Base-by-base conservation (phyloP, 345 rosid genomes). In the Zanthoxylum bungeanum region DNA sequence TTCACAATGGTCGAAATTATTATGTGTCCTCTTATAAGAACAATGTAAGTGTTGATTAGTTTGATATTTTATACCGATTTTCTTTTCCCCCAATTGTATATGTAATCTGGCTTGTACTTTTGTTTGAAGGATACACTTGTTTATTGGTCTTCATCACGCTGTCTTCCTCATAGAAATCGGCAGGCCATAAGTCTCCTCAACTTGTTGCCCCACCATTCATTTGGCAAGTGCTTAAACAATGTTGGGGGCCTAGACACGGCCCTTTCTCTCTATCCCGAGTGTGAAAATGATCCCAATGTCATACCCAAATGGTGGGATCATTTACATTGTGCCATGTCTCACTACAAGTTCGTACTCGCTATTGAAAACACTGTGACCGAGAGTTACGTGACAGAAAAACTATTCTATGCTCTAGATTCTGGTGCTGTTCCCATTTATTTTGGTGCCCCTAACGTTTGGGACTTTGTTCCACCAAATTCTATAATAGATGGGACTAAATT, bases 61-160 rank as follows among this genome's bases (percentile, higher is more conserved):
- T 50, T 49, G 42, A 52, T 31, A 25, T 30, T 37, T 56, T 49
- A 59, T 3, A 16, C 9, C 37, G 37, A 46, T 59, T 19, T 65
- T 22, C 44, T 22, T 56, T 65, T 19, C 46, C 40, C 5, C 12
- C 47, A n/a, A 42, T 57, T 21, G 14, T 72, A 31, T 42, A 37
- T 40, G 66, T 70, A 6, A 76, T 58, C 33, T 44, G 49, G 16
- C 49, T 42, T 30, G 34, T 60, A 28, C 39, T 25, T 25, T 63
- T 25, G 30, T 31, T 66, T 66, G 50, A 61, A 87, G 97, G 95
- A 92, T 77, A 76, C 86, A 63, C 79, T 94, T 14, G 83, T 92
- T 59, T 94, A 90, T 72, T 94, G 98, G 97, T 92, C 98, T 58
- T 94, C 98, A 27, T 94, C 98, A 2, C 92, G 97, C 25, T 94